These are phyloP conservation scores for Prototheca cutis DNA, from an alignment of 163 green algal species.

Conservation along the genomic window DNA sequence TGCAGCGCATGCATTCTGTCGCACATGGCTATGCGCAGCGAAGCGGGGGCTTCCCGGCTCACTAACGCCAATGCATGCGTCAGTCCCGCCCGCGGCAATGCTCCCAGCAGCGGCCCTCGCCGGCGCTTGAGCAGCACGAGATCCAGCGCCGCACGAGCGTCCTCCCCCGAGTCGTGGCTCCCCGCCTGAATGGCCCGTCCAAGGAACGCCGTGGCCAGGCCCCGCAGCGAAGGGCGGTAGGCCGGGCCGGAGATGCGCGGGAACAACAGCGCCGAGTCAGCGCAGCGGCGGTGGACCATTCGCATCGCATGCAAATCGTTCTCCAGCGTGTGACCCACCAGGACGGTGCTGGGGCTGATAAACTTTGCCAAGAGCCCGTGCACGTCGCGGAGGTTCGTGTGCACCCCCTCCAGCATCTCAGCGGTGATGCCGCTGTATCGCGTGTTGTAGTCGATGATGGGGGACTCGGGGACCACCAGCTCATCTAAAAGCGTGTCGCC, in stretches of 20 bases:
- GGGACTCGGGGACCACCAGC: conserved; percentile 68
- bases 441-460: conserved; percentile 88
- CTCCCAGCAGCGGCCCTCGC: conserved; percentile 4
- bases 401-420: conserved; percentile 52
- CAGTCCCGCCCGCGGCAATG: not conserved
- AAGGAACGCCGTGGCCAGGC: conserved; percentile 57
- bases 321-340: conserved; percentile 74
- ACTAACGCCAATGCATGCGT: too few relatives aligned
- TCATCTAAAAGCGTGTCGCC: conserved; percentile 67
- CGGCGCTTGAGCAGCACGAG: conserved; percentile 29
- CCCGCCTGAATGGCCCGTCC: conserved; percentile 68
- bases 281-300: conserved; percentile 49
- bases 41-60: too few relatives aligned
- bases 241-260: conserved; percentile 55
- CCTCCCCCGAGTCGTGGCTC: conserved; percentile 67
- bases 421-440: conserved; percentile 76
- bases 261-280: conserved; percentile 77
- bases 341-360: conserved; percentile 12
- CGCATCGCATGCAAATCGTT: conserved; percentile 76
- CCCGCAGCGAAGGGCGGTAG: conserved; percentile 35
- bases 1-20: too few relatives aligned
- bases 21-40: too few relatives aligned
- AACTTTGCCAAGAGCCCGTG: conserved; percentile 33
- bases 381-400: conserved; percentile 47
- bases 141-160: conserved; percentile 76